Conservation (phyloP, 1,284 basidiomycete genomes). For the Ustilago vetiveriae region DNA sequence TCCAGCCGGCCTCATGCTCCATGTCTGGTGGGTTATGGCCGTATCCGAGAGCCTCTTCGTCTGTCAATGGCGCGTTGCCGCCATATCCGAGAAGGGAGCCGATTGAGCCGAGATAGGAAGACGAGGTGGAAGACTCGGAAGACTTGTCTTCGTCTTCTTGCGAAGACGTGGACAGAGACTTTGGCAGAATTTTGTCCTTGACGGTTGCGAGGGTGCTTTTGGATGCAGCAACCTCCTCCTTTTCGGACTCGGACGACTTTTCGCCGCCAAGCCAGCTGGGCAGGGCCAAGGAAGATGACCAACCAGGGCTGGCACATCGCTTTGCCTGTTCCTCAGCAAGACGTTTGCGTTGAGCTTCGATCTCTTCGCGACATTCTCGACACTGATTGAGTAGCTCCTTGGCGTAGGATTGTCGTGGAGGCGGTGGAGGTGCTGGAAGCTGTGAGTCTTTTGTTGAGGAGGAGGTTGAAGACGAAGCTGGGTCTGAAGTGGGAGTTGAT, state of each 20-base stretch:
- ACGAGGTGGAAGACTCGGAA: conserved; percentile 12
- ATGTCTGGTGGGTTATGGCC: conserved; percentile 43
- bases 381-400: conserved; percentile 64
- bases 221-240: conserved; percentile 5
- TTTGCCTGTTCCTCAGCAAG: conserved; percentile 23
- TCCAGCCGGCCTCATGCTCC: conserved; percentile 65
- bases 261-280: conserved; percentile 43
- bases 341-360: conserved; percentile 46
- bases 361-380: conserved; percentile 56
- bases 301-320: conserved; percentile 5
- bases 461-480: conserved; percentile 11
- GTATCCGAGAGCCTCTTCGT: conserved; percentile 10
- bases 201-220: conserved; percentile 26
- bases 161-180: conserved; percentile 4
- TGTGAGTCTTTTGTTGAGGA: conserved; percentile 17
- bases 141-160: conserved; percentile 1
- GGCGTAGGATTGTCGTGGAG: conserved; percentile 60
- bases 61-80: conserved; percentile 7
- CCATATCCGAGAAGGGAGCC: conserved; percentile 40
- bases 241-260: conserved; percentile 2
- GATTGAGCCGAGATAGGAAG: conserved; percentile 26
- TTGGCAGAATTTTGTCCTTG: conserved; percentile 33
- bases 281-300: conserved; percentile 23
- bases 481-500: not conserved
- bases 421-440: conserved; percentile 42